phyloP scores from a whole-genome alignment of 1,284 basidiomycete genomes.

The Sporisorium iseilematis-ciliati region DNA sequence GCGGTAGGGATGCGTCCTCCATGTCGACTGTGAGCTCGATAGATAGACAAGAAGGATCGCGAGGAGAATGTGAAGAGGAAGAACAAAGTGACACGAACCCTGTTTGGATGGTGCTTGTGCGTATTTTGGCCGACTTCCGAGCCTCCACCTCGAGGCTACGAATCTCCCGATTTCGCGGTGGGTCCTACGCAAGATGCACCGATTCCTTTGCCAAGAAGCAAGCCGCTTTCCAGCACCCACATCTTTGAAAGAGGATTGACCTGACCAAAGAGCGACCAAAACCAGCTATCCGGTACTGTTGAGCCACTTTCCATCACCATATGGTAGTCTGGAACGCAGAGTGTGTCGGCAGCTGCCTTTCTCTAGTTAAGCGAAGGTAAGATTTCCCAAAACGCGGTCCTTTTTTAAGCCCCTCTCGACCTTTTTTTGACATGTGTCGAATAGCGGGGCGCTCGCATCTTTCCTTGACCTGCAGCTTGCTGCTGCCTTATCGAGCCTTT shows the following conservation, averaged over 20 bases:
- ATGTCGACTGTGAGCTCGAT: not conserved
- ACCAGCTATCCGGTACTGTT: not conserved
- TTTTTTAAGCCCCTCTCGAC: conserved; percentile 16
- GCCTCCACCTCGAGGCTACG: conserved; percentile 26
- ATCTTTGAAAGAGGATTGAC: no score
- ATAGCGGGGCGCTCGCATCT: conserved; percentile 26
- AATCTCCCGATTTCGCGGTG: conserved; percentile 13
- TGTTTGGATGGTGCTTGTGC: conserved; percentile 1
- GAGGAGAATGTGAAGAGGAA: conserved; percentile 1
- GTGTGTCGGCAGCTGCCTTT: not conserved
- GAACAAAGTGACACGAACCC: conserved; percentile 11
- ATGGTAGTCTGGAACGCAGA: not conserved
- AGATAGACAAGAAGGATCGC: not conserved
- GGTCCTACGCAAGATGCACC: not conserved
- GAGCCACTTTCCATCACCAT: conserved; percentile 7
- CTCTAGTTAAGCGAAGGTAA: not conserved
- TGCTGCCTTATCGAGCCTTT: conserved; percentile 6
- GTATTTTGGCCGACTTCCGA: conserved; percentile 6
- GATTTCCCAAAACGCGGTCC: not conserved
- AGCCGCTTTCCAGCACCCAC: no score
- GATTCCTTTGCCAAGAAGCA: not conserved
- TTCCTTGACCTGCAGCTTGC: not conserved
- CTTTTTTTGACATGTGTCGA: conserved; percentile 49
- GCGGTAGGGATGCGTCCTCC: conserved; percentile 10
- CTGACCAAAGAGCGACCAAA: not conserved